A percentile compares a stretch with the other conserved stretches of the same genome.
These are phyloP conservation scores for Petunia axillaris DNA, from an alignment of 257 asterid genomes.

Conservation along the genomic window DNA sequence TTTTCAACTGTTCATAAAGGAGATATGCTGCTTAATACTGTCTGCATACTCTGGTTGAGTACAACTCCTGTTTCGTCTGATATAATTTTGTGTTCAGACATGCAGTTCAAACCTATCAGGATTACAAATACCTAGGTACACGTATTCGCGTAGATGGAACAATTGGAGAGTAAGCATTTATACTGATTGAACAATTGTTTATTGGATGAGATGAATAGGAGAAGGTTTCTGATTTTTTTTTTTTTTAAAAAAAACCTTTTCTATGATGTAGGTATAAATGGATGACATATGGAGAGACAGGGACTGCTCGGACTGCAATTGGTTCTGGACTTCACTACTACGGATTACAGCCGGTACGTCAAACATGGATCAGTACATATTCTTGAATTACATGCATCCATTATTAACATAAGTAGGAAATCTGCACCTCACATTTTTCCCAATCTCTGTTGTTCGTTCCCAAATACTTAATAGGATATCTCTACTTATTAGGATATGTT, in stretches of 20 bases:
- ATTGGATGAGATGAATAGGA: constrained; percentile 7
- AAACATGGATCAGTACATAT: neutral
- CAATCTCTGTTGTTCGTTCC: neutral
- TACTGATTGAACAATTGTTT: constrained; percentile 12
- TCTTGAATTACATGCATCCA: neutral
- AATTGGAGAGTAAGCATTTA: constrained; percentile 86
- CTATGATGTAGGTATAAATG: constrained; percentile 74
- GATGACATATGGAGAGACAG: constrained; percentile 97
- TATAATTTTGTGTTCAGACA: constrained; percentile 53
- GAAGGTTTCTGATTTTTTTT: constrained; percentile 13
- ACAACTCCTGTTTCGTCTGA: constrained; percentile 19
- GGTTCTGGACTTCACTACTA: constrained; percentile 81
- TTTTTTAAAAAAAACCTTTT: neutral
- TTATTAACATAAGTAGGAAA: neutral
- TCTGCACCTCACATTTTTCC: neutral
- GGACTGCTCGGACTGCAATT: constrained; percentile 82
- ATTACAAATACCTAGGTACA: constrained; percentile 89
- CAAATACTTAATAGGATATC: neutral
- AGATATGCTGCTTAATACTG: constrained; percentile 5
- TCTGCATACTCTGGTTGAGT: constrained; percentile 16
- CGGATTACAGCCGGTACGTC: constrained; percentile 72
- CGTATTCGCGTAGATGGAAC: constrained; percentile 92
- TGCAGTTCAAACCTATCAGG: constrained; percentile 73
- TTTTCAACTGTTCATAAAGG: neutral
- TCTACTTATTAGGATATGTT: neutral